Base-by-base conservation (phyloP, 2,329 filamentous ascomycete genomes). In the Laburnicola sp. region DNA sequence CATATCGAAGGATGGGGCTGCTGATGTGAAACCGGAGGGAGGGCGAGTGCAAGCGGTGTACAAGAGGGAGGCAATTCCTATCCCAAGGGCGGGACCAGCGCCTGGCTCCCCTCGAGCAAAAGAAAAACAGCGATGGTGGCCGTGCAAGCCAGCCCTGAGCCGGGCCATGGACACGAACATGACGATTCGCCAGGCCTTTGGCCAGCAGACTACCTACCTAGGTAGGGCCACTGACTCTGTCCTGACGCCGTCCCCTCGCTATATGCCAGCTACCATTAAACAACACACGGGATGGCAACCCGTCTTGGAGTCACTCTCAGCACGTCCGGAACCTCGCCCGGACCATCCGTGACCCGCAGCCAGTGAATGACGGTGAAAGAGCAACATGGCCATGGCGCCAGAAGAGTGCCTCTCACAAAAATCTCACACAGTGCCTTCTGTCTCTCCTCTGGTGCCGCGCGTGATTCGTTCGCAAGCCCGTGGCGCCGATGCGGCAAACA, bases 1-100 rank as follows among this genome's bases (percentile, higher is more conserved):
- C 70, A 72, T 61, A 58, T 65, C 46, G 66, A 65, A 66, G 64
- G 56, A 71, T 70, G 64, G 64, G 66, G 65, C 64, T 63, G 59
- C 55, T 53, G 48, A 66, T 55, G 68, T 70, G 67, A 71, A 69
- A 71, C 68, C 62, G 58, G 62, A 65, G 65, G 57, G 56, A 59
- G 60, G 54, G 60, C 53, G 59, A 66, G 58, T 59, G 62, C 57
- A 63, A 69, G 28, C 59, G 68, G 68, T 50, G 66, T 64, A 73
- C 69, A 72, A 70, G 66, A 70, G 59, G 61, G 64, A 63, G 61
- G 56, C 54, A 58, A 60, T 60, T 69, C 57, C 56, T 59, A 51
- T 51, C 49, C 57, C 58, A 64, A 64, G 60, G 62, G 60, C 58
- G 63, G 56, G 59, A 56, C 48, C 63, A 60, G 61, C 63, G 60